phyloP scores from a whole-genome alignment of 345 rosid genomes.

The Aethionema arabicum region DNA sequence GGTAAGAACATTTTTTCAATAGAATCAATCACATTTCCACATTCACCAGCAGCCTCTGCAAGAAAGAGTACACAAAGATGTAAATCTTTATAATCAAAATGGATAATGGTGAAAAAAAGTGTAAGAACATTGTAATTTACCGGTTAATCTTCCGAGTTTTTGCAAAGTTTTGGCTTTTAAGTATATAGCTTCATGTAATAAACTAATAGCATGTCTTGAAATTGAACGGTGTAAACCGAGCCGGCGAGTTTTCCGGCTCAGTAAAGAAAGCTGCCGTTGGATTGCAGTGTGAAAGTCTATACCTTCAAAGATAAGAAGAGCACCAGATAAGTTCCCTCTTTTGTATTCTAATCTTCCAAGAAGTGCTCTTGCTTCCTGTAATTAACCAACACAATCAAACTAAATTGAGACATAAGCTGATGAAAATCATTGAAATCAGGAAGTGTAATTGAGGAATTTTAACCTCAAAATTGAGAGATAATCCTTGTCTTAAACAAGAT shows the following conservation, averaged over 20 bases:
- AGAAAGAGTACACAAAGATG: conserved; percentile 11
- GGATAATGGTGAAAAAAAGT: neutral
- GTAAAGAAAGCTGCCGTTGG: conserved; percentile 58
- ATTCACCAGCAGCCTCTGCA: conserved; percentile 85
- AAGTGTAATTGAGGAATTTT: conserved; percentile 25
- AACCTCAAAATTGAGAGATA: conserved; percentile 87
- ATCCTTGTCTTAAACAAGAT: conserved; percentile 83
- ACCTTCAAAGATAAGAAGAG: conserved; percentile 90
- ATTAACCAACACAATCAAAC: neutral
- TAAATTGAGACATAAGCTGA: no score
- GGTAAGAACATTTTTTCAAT: conserved; percentile 82
- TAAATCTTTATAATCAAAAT: no score
- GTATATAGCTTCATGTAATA: conserved; percentile 86
- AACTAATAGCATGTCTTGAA: conserved; percentile 80
- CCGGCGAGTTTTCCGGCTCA: conserved; percentile 33
- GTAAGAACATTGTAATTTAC: conserved; percentile 34
- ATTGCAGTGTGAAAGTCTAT: conserved; percentile 90
- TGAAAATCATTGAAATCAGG: neutral
- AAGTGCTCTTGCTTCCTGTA: conserved; percentile 94
- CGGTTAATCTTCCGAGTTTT: conserved; percentile 77
- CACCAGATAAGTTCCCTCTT: conserved; percentile 89
- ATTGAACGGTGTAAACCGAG: conserved; percentile 29
- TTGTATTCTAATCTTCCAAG: conserved; percentile 92
- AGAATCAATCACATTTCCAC: conserved; percentile 84
- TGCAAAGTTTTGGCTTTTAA: conserved; percentile 91